phyloP scores from a whole-genome alignment of 1,284 basidiomycete species.

The Schizophyllum amplum region DNA sequence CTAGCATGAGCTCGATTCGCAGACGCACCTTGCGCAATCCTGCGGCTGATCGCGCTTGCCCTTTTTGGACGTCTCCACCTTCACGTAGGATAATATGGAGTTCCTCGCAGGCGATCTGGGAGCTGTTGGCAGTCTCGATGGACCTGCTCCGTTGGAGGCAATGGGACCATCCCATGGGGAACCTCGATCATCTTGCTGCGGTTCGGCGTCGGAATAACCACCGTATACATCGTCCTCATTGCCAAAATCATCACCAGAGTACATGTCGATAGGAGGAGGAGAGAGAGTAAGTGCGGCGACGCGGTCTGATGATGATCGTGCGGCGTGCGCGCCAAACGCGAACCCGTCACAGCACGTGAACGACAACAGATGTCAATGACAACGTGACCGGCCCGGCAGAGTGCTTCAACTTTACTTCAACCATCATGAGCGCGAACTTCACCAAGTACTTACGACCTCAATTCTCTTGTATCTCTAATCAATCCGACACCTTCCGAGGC shows the following conservation, averaged over 20 bases:
- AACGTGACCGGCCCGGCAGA: not conserved
- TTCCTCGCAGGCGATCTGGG: not conserved
- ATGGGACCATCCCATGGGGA: not conserved
- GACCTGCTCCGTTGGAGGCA: not conserved
- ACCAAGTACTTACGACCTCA: too few species aligned
- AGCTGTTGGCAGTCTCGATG: not conserved
- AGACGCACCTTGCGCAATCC: not conserved
- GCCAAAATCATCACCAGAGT: not conserved
- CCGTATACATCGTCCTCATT: not conserved
- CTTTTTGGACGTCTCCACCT: not conserved
- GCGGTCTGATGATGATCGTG: not conserved
- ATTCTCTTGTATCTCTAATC: too few species aligned
- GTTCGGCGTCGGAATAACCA: not conserved
- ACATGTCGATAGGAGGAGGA: not conserved
- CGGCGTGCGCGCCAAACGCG: not conserved
- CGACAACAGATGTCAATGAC: too few species aligned
- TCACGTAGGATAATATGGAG: not conserved
- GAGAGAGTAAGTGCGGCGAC: not conserved
- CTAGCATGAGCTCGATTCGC: too few species aligned
- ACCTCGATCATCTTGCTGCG: not conserved
- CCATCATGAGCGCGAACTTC: slow-evolving; percentile 16
- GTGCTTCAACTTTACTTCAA: not conserved
- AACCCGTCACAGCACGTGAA: not conserved
- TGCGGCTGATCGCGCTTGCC: not conserved
- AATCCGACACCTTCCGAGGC: too few species aligned